These are phyloP conservation scores for Colletotrichum sidae DNA, from an alignment of 2,329 filamentous ascomycete genomes.

Conservation along the genomic window DNA sequence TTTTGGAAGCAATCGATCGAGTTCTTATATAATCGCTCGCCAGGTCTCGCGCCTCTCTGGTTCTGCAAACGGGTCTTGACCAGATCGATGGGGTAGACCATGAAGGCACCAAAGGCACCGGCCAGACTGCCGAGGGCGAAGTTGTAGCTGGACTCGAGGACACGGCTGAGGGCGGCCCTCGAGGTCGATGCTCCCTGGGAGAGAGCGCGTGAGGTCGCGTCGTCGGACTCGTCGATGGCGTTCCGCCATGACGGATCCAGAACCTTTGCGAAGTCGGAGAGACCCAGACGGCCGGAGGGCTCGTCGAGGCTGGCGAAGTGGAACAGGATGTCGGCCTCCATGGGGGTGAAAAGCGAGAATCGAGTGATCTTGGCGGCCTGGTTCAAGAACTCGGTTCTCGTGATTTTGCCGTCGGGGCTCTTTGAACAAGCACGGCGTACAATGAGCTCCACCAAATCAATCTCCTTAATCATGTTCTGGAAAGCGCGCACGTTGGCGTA, in stretches of 20 bases:
- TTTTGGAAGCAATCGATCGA: conserved; percentile 95
- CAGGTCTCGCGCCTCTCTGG: conserved; percentile 84
- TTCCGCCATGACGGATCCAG: conserved; percentile 92
- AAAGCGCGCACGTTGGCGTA: conserved; percentile 98
- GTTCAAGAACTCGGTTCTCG: conserved; percentile 91
- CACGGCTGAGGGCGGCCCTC: conserved; percentile 64
- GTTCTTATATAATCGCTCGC: conserved; percentile 94
- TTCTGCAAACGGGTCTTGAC: conserved; percentile 99
- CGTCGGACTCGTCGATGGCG: conserved; percentile 63
- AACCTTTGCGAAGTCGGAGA: conserved; percentile 92
- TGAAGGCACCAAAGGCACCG: conserved; percentile 97
- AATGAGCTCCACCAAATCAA: conserved; percentile 96
- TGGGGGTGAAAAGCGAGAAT: conserved; percentile 96
- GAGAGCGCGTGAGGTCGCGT: conserved; percentile 48
- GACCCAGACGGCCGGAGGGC: conserved; percentile 83
- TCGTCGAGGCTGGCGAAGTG: conserved; percentile 96
- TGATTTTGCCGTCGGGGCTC: conserved; percentile 92
- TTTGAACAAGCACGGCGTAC: conserved; percentile 87
- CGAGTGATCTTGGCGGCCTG: conserved; percentile 91
- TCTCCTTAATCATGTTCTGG: conserved; percentile 97
- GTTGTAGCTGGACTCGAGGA: conserved; percentile 86
- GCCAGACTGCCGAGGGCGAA: conserved; percentile 90
- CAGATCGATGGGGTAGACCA: conserved; percentile 98
- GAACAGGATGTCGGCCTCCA: conserved; percentile 99
- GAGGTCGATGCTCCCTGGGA: conserved; percentile 62